Evolutionary conservation across 352 stramenopile genomes (phyloP).

Genomic region (Phytopythium mirpurense): DNA sequence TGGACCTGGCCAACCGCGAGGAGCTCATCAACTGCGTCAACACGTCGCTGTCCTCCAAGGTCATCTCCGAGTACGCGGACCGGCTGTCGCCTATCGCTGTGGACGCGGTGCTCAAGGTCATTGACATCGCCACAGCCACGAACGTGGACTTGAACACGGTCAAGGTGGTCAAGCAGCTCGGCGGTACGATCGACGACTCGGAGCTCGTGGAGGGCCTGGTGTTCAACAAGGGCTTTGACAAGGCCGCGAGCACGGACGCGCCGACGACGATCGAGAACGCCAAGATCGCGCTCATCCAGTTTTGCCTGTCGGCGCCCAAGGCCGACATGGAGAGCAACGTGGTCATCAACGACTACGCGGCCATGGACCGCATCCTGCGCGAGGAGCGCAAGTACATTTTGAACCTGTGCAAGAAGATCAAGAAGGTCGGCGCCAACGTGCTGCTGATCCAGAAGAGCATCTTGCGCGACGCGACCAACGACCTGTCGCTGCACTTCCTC

Average conservation of each 20-base stretch:
- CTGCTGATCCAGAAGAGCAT: conserved; percentile 99
- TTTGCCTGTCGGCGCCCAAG: conserved; percentile 98
- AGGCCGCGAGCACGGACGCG: conserved; percentile 47
- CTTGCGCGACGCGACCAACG: conserved; percentile 98
- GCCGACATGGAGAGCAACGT: conserved; percentile 99
- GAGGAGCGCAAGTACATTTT: conserved; percentile 99
- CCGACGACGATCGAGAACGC: conserved; percentile 93
- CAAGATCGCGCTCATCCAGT: conserved; percentile 99
- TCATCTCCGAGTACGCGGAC: conserved; percentile 97
- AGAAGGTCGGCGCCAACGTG: conserved; percentile 98
- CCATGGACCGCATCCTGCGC: conserved; percentile 98
- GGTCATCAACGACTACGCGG: conserved; percentile 99
- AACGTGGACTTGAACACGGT: conserved; percentile 98
- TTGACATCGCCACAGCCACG: conserved; percentile 89
- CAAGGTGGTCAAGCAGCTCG: conserved; percentile 97
- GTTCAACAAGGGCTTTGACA: conserved; percentile 95
- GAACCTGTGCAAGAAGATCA: conserved; percentile 96
- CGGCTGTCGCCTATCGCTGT: conserved; percentile 97
- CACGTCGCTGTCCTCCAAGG: conserved; percentile 98
- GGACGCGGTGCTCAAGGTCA: conserved; percentile 96
- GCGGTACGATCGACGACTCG: conserved; percentile 99
- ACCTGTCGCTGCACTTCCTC: conserved; percentile 98
- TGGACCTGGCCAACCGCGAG: conserved; percentile 93
- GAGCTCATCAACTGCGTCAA: conserved; percentile 97
- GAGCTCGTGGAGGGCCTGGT: conserved; percentile 97